Conservation (phyloP, 768 basidiomycete genomes). For the Podaxis rugospora region DNA sequence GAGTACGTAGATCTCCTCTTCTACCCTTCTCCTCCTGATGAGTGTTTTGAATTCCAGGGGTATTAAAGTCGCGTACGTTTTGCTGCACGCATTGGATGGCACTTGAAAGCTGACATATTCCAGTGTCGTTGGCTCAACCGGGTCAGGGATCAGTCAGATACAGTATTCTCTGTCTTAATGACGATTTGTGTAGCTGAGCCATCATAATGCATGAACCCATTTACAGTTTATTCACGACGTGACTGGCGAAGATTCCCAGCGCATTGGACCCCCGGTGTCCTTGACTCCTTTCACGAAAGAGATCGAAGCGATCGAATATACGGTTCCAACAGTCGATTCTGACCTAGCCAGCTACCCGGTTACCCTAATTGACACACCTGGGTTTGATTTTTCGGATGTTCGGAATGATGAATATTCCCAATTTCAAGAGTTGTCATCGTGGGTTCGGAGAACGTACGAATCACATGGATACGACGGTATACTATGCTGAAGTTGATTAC, state of each 20-base stretch:
- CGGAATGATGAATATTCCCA: not conserved
- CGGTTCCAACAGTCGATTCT: not conserved
- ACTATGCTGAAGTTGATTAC: not conserved
- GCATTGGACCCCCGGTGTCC: not conserved
- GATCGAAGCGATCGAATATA: not conserved
- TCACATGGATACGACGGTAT: not conserved
- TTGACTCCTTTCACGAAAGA: not conserved
- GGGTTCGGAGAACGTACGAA: not conserved
- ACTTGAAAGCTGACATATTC: not conserved
- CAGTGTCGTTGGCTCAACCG: not conserved
- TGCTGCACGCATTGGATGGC: not conserved
- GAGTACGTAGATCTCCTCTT: not conserved
- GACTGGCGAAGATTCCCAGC: not conserved
- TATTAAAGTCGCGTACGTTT: not conserved
- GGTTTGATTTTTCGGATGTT: not conserved
- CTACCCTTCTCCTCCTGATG: not conserved
- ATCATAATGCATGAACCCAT: not conserved
- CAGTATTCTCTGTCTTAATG: too few relatives aligned
- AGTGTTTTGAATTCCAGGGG: not conserved
- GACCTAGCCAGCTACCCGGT: not conserved
- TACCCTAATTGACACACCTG: conserved; percentile 5
- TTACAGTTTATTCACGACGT: not conserved
- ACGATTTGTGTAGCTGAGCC: too few relatives aligned
- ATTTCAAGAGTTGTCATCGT: not conserved
- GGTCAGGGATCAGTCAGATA: not conserved